These are phyloP conservation scores for Cardamine chenopodiifolia DNA, from an alignment of 345 rosid genomes.

Conservation along the genomic window DNA sequence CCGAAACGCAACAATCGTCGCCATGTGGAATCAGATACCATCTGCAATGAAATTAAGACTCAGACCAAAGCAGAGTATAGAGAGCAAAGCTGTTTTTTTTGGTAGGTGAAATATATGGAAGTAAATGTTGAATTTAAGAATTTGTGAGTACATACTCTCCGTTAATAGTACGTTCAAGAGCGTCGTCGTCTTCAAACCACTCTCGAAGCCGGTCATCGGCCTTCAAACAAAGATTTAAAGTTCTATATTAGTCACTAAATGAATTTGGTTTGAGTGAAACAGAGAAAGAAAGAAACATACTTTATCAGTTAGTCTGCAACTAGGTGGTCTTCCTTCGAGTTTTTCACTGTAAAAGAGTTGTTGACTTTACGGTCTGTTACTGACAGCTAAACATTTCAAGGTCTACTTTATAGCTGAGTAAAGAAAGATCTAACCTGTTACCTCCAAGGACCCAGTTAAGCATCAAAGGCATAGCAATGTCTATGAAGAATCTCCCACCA, in stretches of 20 bases:
- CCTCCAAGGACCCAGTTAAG: conserved; percentile 93
- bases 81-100: background rate
- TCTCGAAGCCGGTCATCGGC: conserved; percentile 47
- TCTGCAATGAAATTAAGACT: conserved; percentile 43
- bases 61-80: background rate
- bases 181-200: conserved; percentile 69
- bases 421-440: conserved; percentile 64
- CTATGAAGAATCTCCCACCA: conserved; percentile 79
- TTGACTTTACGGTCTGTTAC: background rate
- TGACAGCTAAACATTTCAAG: background rate
- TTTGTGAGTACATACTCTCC: conserved; percentile 69
- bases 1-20: conserved; percentile 45
- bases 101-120: background rate
- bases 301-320: conserved; percentile 88
- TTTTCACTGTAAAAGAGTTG: conserved; percentile 53
- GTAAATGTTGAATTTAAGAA: background rate
- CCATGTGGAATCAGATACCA: conserved; percentile 74
- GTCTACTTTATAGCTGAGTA: background rate
- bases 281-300: conserved; percentile 42
- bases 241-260: background rate
- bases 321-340: conserved; percentile 73
- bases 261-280: background rate
- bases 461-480: conserved; percentile 79
- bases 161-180: conserved; percentile 70
- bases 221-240: conserved; percentile 27